phyloP scores from a whole-genome alignment of 108 stramenopile species.

The Skeletonema potamos region DNA sequence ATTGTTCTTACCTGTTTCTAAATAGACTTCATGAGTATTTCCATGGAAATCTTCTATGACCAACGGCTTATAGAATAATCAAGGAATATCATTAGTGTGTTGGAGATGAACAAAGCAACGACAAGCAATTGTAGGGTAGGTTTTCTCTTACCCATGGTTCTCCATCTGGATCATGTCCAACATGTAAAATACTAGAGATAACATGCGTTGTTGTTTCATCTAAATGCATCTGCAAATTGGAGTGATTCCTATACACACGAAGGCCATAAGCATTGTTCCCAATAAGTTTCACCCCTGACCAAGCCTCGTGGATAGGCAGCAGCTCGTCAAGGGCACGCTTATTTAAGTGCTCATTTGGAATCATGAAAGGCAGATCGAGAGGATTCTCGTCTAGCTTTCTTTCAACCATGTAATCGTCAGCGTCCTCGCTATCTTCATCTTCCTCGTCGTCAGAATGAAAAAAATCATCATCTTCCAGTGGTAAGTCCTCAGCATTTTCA shows the following conservation, averaged over 20 bases:
- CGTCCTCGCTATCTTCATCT: background rate
- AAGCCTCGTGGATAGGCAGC: constrained; percentile 51
- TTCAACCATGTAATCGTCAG: background rate
- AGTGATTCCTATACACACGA: constrained; percentile 54
- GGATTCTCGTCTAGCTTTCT: constrained; percentile 6
- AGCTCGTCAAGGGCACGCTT: constrained; percentile 8
- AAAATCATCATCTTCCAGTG: constrained; percentile 1
- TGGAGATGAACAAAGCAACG: background rate
- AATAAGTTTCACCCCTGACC: constrained; percentile 25
- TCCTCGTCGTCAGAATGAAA: background rate
- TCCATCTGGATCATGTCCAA: constrained; percentile 44
- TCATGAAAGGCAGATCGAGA: constrained; percentile 3
- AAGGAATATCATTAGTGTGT: background rate
- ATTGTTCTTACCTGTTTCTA: constrained; percentile 34
- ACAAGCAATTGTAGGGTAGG: background rate
- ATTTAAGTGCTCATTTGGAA: constrained; percentile 12
- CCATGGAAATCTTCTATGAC: constrained; percentile 68
- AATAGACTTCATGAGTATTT: constrained; percentile 33
- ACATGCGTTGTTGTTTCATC: constrained; percentile 61
- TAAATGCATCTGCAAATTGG: constrained; percentile 58
- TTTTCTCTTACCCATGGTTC: constrained; percentile 44
- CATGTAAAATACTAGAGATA: constrained; percentile 54
- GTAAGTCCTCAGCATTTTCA: background rate
- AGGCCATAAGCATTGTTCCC: constrained; percentile 52
- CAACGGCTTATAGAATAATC: constrained; percentile 10